Conservation (phyloP, 176 grass and related monocot species). For the Zea mays region Zm-B73-REFERENCE-NAM-5.0 NC_050100.1:4139501-4140000, state of each 20-base stretch:
- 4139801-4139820: too few species aligned
- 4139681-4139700: background rate
- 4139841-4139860: background rate
- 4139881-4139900: background rate
- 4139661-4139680: background rate
- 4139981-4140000: slow-evolving; percentile 6
- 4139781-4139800: background rate
- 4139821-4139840: background rate
- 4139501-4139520: slow-evolving; percentile 4
- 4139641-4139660: slow-evolving; percentile 7
- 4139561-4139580: background rate
- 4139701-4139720: background rate
- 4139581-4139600: background rate
- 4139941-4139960: background rate
- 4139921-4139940: slow-evolving; percentile 1
- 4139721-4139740: background rate
- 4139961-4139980: background rate
- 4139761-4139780: background rate
- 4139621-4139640: background rate
- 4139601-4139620: background rate
- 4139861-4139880: background rate
- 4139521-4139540: background rate
- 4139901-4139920: slow-evolving; percentile 22
- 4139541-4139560: slow-evolving; percentile 4
- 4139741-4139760: background rate